Base-by-base conservation (phyloP, 1,284 basidiomycete species). In the Naganishia liquefaciens region DNA sequence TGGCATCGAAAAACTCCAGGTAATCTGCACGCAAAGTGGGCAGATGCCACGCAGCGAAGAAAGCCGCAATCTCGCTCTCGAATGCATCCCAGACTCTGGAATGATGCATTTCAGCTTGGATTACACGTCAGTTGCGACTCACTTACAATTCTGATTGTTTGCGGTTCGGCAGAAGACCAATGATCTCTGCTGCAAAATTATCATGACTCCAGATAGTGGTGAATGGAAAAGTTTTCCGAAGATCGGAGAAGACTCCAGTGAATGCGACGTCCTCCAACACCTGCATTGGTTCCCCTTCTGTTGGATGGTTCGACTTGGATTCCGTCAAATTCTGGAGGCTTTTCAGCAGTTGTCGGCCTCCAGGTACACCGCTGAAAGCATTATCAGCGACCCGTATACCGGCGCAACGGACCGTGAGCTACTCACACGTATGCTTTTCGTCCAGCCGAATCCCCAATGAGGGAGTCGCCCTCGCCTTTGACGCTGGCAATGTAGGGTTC, bases 121-220 rank as follows among this genome's bases (percentile, higher is more conserved):
- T 23, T 17, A 5, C 15, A 50, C 5, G 27, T 15, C 43, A 28
- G 19, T n/a, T 2, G 17, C 27, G 11, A 15, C 23, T 13, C 28
- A 69, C 74, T 68, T 52, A 76, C 70, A 76, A 27, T 68, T 76
- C 74, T 0, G 78, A 71, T 57, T 79, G 76, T 43, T 71, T 73
- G 25, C 63, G 57, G 23, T 68, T 72, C 1, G 78, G 78, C 1
- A 79, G 57, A 7, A 79, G 66, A 13, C 75, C 75, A 10, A 79
- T 72, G 52, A 79, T 76, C 66, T 79, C 78, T 19, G 70, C 75
- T 17, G 72, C 73, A 58, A 78, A 79, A 62, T 77, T 77, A 57
- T 79, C 78, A 60, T 78, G 77, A 65, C 75, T 77, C 78, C 78
- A 79, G 52, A 79, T 79, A 2, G 78, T 79, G 5, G 78, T 79